phyloP scores from a whole-genome alignment of 805 yeast genomes.

The Komagataella mondaviorum region DNA sequence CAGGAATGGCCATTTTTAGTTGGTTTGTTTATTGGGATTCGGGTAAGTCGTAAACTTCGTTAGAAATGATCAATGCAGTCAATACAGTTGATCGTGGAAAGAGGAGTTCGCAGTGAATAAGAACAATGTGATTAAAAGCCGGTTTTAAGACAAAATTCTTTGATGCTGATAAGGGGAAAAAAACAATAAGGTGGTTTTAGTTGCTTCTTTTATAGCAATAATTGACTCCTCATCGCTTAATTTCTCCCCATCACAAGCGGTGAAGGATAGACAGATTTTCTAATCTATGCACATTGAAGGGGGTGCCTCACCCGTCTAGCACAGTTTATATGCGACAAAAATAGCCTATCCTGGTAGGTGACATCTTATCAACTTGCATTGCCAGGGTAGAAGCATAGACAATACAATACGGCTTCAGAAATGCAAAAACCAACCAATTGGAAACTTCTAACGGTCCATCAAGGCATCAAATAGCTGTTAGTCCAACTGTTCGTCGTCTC shows the following conservation, averaged over 20 bases:
- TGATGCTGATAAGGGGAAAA: background rate
- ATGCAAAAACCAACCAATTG: background rate
- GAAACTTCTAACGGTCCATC: background rate
- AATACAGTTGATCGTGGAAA: background rate
- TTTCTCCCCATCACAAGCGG: background rate
- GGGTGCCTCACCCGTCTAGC: background rate
- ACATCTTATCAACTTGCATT: background rate
- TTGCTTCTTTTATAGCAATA: background rate
- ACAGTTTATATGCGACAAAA: background rate
- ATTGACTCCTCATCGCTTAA: background rate
- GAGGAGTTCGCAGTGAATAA: background rate
- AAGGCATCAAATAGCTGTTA: background rate
- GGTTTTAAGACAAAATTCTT: background rate
- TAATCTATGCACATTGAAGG: background rate
- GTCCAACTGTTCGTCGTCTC: background rate
- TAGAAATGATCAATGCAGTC: background rate
- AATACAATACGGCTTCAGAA: background rate
- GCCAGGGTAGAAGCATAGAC: background rate
- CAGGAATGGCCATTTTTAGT: slow-evolving; percentile 7
- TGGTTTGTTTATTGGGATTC: background rate
- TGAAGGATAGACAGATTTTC: background rate
- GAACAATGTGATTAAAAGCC: background rate
- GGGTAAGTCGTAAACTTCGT: background rate
- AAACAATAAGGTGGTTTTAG: background rate
- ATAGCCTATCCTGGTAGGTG: background rate